A percentile compares a stretch with the other conserved stretches of the same genome.
phyloP scores from a whole-genome alignment of 139 green algal species.

The Spirogloea muscicola region DNA sequence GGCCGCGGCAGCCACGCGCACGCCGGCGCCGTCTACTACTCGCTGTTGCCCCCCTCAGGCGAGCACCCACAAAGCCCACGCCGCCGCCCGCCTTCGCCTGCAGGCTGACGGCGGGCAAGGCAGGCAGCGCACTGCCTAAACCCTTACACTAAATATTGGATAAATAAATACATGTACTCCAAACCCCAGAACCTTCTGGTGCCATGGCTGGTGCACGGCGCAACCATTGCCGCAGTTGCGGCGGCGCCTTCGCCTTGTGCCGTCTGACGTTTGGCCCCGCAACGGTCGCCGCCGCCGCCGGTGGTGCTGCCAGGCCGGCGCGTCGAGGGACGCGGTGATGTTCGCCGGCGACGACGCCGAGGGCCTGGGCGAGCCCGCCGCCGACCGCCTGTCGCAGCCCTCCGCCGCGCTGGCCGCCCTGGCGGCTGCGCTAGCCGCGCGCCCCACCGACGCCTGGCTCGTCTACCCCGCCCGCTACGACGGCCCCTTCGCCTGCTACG shows the following conservation, averaged over 20 bases:
- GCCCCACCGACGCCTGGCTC: conserved; percentile 7
- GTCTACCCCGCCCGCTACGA: conserved; percentile 35
- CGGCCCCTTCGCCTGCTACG: conserved; percentile 24
- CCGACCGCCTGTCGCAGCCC: conserved; percentile 21
- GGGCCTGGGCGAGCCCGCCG: not conserved
- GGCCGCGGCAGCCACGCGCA: not conserved
- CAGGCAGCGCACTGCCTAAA: not conserved
- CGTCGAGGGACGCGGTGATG: conserved; percentile 1
- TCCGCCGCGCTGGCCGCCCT: not conserved
- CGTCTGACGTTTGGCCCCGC: not conserved
- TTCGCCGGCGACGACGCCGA: conserved; percentile 24
- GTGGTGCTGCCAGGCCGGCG: not conserved
- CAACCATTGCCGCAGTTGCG: not conserved
- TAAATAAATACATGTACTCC: not conserved
- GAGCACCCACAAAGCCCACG: not conserved
- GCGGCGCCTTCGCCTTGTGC: not conserved
- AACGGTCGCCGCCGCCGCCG: not conserved
- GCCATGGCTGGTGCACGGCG: not conserved
- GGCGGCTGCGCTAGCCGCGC: conserved; percentile 1
- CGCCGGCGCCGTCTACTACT: not conserved
- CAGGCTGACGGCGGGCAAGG: not conserved
- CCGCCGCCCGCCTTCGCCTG: not conserved
- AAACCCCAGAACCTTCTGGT: not conserved
- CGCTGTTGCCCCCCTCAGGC: not conserved
- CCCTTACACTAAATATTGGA: not conserved